These are phyloP conservation scores for Xerocomellus amylosporus DNA, from an alignment of 768 basidiomycete species.

Conservation along the genomic window DNA sequence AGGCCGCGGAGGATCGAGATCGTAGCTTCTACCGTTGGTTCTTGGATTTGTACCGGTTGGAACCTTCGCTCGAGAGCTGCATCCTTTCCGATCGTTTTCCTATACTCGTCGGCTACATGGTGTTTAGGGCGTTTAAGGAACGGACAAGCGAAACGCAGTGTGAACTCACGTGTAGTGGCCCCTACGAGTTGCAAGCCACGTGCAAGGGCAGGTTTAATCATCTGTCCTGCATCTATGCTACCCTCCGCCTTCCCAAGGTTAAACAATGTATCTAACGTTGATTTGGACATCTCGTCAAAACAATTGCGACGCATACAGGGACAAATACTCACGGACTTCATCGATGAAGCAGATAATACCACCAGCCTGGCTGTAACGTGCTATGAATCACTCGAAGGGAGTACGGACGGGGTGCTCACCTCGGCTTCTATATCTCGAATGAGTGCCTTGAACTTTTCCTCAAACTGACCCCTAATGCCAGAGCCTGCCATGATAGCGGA, in stretches of 20 bases:
- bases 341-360: constrained; percentile 92
- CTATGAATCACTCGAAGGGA: constrained; percentile 20
- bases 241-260: constrained; percentile 91
- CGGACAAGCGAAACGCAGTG: not conserved
- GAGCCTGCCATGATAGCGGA: constrained; percentile 85
- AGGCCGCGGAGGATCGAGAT: constrained; percentile 86
- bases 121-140: not conserved
- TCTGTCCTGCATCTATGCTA: constrained; percentile 87
- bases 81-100: constrained; percentile 89
- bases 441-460: constrained; percentile 89
- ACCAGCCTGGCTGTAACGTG: constrained; percentile 45
- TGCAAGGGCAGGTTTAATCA: constrained; percentile 91
- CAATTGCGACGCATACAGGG: not conserved
- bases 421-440: constrained; percentile 89
- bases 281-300: not conserved
- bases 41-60: constrained; percentile 85
- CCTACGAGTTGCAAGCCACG: constrained; percentile 86
- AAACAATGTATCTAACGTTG: constrained; percentile 62
- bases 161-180: constrained; percentile 75
- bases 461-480: constrained; percentile 88
- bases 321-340: constrained; percentile 74
- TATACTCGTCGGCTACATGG: constrained; percentile 69
- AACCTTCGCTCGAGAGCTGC: constrained; percentile 89
- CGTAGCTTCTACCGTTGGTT: constrained; percentile 81
- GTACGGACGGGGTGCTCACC: constrained; percentile 37